phyloP scores from a whole-genome alignment of 1,284 basidiomycete genomes.

The Cystobasidiaceae sp. region DNA sequence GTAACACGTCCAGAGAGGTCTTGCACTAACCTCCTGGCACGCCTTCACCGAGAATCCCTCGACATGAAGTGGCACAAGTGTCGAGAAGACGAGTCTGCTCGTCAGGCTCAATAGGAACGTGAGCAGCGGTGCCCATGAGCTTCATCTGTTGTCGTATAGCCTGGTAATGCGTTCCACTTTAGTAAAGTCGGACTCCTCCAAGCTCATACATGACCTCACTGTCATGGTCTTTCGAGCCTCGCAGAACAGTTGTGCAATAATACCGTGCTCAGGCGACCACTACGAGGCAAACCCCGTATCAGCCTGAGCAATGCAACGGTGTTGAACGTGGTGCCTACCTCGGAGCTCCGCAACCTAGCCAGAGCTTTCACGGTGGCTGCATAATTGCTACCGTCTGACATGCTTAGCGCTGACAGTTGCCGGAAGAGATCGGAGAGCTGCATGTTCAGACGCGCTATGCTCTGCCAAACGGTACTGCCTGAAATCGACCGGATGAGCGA shows the following conservation, averaged over 20 bases:
- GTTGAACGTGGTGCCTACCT: too few relatives aligned
- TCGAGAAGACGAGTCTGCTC: constrained; percentile 86
- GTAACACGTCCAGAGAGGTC: not conserved
- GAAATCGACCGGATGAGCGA: too few relatives aligned
- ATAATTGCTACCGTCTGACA: not conserved
- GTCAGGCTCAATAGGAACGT: constrained; percentile 83
- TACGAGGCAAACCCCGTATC: too few relatives aligned
- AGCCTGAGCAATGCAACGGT: too few relatives aligned
- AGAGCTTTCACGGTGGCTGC: not conserved
- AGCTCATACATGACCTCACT: not conserved
- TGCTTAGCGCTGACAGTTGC: not conserved
- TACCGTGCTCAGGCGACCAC: not conserved
- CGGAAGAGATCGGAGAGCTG: not conserved
- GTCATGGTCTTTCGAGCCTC: not conserved
- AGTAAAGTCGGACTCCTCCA: not conserved
- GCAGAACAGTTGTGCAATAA: not conserved
- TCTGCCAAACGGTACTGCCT: not conserved
- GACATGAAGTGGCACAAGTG: constrained; percentile 60
- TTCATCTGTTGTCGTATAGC: constrained; percentile 76
- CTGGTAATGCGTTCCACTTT: constrained; percentile 47
- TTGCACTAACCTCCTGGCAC: constrained; percentile 77
- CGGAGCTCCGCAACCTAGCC: not conserved
- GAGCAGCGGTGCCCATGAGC: constrained; percentile 71
- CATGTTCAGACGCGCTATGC: not conserved
- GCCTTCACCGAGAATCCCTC: constrained; percentile 86